Evolutionary conservation across 2,329 filamentous ascomycete species (phyloP).

Genomic region (Exophiala aquamarina): DNA sequence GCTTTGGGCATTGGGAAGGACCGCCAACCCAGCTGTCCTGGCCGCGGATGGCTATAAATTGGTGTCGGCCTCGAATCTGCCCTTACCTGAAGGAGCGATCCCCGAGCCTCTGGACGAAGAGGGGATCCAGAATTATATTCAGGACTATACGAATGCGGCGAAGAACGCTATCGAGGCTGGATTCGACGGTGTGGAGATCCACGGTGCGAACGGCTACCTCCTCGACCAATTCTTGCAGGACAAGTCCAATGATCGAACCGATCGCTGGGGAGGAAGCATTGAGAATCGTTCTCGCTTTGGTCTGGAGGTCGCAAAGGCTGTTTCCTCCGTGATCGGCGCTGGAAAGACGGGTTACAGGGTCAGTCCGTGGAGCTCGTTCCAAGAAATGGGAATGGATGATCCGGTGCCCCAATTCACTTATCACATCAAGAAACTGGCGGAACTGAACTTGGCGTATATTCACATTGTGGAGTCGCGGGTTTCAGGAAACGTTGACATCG

Average conservation of each 20-base stretch:
- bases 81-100: conserved; percentile 6
- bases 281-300: conserved; percentile 56
- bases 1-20: conserved; percentile 46
- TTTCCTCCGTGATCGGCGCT: conserved; percentile 31
- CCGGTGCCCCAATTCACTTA: conserved; percentile 61
- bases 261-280: conserved; percentile 51
- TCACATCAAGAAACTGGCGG: conserved; percentile 49
- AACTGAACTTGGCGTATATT: conserved; percentile 55
- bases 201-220: conserved; percentile 43
- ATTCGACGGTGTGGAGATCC: conserved; percentile 55
- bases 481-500: conserved; percentile 41
- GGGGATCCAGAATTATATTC: conserved; percentile 44
- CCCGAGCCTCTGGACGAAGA: conserved; percentile 34
- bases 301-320: conserved; percentile 42
- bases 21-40: conserved; percentile 42
- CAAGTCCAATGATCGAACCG: conserved; percentile 50
- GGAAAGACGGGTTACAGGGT: conserved; percentile 48
- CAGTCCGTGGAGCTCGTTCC: conserved; percentile 51
- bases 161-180: conserved; percentile 55
- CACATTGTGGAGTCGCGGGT: conserved; percentile 58
- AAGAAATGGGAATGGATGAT: conserved; percentile 56
- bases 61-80: conserved; percentile 6
- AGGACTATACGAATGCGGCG: conserved; percentile 46
- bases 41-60: conserved; percentile 4
- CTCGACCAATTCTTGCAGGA: conserved; percentile 54